Evolutionary conservation across 352 stramenopile genomes (phyloP), one percentile per base, ranked within the genome.

Genomic region (Elongisporangium anandrum): DNA sequence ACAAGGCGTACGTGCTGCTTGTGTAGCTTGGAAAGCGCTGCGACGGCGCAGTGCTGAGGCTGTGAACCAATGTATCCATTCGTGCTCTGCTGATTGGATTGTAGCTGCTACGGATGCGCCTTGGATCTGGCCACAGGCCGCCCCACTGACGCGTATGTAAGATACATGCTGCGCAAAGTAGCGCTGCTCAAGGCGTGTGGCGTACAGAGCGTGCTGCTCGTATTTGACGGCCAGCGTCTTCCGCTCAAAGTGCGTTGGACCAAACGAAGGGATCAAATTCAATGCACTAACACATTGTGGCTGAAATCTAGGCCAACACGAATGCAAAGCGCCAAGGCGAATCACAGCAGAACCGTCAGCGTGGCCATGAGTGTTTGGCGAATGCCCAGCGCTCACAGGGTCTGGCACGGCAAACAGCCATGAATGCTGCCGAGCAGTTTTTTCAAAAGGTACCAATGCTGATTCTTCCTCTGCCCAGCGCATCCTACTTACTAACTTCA

Each of bases 141-240:
- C 20, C 65, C 75, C 1, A 92, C 81, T 4, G 73, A 88, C 49
- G 70, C 72, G 39, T 92, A 90, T 57, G 73, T 92, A 1, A 69
- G 67, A 3, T 92, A 90, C 45, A 87, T 92, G 75, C 66, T 92
- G 55, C 81, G 81, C 24, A 90, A 90, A 63, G 78, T 88, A 20
- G 73, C 87, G 21, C 61, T 92, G 59, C 65, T 92, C 41, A 67
- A 71, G 45, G 61, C 60, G 48, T 88, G 70, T 52, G 74, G 78
- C 16, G 71, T 92, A 47, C 65, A 63, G 22, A 70, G 82, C 41
- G 68, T 88, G 39, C 72, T 88, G 17, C 71, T 91, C 23, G 83
- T 92, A 26, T 92, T 92, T 65, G 83, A 92, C 24, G 83, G 83
- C 39, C 77, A 92, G 58, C 72, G 79, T 20, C 60, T 92, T 29